Conservation (phyloP, 192 early-diverging fungal species). For the Gonapodya sp. region DNA sequence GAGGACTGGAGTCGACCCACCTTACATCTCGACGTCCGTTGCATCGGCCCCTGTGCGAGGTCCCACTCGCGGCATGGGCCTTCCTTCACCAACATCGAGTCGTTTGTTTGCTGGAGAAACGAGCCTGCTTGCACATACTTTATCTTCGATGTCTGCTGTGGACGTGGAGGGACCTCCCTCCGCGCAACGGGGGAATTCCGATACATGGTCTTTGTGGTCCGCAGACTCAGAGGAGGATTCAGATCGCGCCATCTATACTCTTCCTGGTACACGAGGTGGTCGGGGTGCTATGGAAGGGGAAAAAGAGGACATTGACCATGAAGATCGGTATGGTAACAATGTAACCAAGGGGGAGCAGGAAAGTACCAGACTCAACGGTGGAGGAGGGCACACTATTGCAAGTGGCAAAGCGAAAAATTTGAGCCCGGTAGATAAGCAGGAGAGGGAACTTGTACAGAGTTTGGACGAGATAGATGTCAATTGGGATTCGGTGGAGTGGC, state of each 20-base stretch:
- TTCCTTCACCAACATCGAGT: not conserved
- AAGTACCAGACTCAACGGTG: not conserved
- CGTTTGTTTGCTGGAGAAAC: not conserved
- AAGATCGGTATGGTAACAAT: not conserved
- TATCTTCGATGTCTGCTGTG: not conserved
- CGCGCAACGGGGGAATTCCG: not conserved
- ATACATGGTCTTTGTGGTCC: not conserved
- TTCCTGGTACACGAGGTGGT: too few relatives aligned
- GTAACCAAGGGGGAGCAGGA: not conserved
- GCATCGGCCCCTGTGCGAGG: not conserved
- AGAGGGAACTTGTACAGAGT: too few relatives aligned
- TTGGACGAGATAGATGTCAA: not conserved
- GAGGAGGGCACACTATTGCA: too few relatives aligned
- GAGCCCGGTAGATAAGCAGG: too few relatives aligned
- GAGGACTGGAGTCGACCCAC: not conserved
- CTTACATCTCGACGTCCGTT: not conserved
- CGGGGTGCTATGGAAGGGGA: too few relatives aligned
- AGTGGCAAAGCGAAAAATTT: too few relatives aligned
- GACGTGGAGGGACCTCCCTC: not conserved
- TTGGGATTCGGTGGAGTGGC: not conserved
- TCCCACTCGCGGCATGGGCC: not conserved
- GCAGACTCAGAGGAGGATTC: not conserved
- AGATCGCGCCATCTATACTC: too few relatives aligned
- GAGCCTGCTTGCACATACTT: not conserved
- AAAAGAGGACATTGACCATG: not conserved